Base-by-base conservation (phyloP, 1,284 basidiomycete species). In the Ceratobasidium theobromae region DNA sequence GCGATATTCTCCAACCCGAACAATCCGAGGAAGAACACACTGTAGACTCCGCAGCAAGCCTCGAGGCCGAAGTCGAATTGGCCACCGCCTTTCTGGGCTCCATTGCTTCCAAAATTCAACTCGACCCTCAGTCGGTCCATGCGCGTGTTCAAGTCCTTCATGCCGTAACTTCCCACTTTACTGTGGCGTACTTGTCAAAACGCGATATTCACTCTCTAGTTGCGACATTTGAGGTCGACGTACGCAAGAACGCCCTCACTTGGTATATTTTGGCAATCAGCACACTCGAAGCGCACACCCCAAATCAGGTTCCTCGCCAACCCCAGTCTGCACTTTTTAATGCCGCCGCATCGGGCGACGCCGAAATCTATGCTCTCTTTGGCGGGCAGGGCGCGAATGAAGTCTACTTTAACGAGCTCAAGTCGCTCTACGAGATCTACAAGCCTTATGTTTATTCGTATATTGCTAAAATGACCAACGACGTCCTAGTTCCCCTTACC, bases 381-480 rank as follows among this genome's bases (percentile, higher is more conserved):
- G 96, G 96, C 69, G 97, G 97, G n/a, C 96, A 99, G 77, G 96
- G 96, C 71, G 93, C 91, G 71, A 98, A 98, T 77, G 96, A 99
- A 78, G 91, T 96, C 70, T 98, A 98, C 80, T 95, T 98, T 76
- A 91, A 95, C 75, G 96, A 98, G 80, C 85, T 99, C 21, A 91
- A 97, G 79, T 81, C 81, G 48, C 86, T 99, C 67, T 96, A 91
- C 78, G 89, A 97, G 78, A 88, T 87, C 68, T 98, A 98, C 82
- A 86, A 83, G 71, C 88, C 94, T 38, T 95, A 93, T 73, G 86
- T 96, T 71, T 80, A 83, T 49, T 78, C 87, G 40, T 85, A 92
- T 79, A 78, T 97, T 71, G 74, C 81, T 23, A 79, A 80, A 49
- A 77, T 93, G 71, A 87, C 89, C 58, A 73, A 79, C 30, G 81